Evolutionary conservation across 2,329 filamentous ascomycete genomes (phyloP).

Genomic region (Xylariaceae sp.): DNA sequence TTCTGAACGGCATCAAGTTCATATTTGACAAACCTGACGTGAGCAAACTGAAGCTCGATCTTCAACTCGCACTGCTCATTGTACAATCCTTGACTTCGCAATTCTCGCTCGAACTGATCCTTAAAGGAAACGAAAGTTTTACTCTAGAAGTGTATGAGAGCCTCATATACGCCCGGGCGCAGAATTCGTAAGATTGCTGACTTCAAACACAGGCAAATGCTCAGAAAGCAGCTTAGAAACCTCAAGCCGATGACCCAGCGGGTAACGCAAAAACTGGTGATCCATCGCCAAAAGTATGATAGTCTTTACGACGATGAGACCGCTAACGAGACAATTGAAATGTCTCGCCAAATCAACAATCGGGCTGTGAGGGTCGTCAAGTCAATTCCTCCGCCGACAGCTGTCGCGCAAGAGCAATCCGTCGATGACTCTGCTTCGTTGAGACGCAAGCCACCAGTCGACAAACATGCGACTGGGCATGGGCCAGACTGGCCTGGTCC

Average conservation of each 20-base stretch:
- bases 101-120: conserved; percentile 1
- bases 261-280: background rate
- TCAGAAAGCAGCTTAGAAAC: conserved; percentile 8
- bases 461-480: too few relatives aligned
- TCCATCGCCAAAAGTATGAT: conserved; percentile 2
- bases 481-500: too few relatives aligned
- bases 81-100: conserved; percentile 7
- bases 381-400: too few relatives aligned
- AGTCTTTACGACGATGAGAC: background rate
- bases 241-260: conserved; percentile 1
- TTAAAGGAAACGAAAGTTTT: background rate
- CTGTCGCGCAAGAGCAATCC: too few relatives aligned
- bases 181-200: background rate
- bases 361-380: too few relatives aligned
- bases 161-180: too few relatives aligned
- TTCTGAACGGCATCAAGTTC: conserved; percentile 6
- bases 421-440: too few relatives aligned
- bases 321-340: too few relatives aligned
- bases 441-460: too few relatives aligned
- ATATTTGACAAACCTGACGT: conserved; percentile 10
- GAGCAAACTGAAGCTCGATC: conserved; percentile 7
- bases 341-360: too few relatives aligned
- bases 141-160: background rate
- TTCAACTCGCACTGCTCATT: conserved; percentile 1
- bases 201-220: background rate